Percentiles rank a stretch among this genome's conserved stretches.
phyloP scores from a whole-genome alignment of 176 grass and related monocot species.

The Triticum timopheevii region DNA sequence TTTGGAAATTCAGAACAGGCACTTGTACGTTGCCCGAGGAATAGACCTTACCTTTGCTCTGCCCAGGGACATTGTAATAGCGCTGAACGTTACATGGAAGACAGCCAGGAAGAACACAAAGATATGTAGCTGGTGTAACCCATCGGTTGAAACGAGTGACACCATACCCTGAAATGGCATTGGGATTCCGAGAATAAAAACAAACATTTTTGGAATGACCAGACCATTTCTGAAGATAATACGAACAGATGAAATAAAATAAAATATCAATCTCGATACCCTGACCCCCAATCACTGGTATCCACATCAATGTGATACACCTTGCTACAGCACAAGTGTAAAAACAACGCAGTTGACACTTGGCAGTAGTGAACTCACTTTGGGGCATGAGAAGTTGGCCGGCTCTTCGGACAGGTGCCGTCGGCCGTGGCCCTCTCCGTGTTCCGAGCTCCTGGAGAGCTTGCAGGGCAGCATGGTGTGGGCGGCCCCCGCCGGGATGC shows the following conservation, averaged over 20 bases:
- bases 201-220: not conserved
- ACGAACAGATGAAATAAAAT: not conserved
- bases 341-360: not conserved
- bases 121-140: constrained; percentile 81
- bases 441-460: not conserved
- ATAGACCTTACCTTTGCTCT: constrained; percentile 67
- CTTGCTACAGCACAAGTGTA: not conserved
- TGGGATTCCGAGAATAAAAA: not conserved
- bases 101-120: constrained; percentile 93
- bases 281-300: not conserved
- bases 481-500: constrained; percentile 66
- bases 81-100: constrained; percentile 75
- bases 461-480: constrained; percentile 81
- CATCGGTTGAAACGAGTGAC: constrained; percentile 62
- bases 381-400: constrained; percentile 26
- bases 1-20: not conserved
- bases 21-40: not conserved
- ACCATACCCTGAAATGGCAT: constrained; percentile 67
- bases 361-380: constrained; percentile 43
- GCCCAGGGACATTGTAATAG: constrained; percentile 67
- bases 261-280: not conserved
- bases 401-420: constrained; percentile 49
- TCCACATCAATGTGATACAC: not conserved
- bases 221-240: not conserved
- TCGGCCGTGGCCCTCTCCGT: constrained; percentile 11